These are phyloP conservation scores for Chaetomium globosum DNA, from an alignment of 2,329 filamentous ascomycete genomes.

Conservation along the genomic window DNA sequence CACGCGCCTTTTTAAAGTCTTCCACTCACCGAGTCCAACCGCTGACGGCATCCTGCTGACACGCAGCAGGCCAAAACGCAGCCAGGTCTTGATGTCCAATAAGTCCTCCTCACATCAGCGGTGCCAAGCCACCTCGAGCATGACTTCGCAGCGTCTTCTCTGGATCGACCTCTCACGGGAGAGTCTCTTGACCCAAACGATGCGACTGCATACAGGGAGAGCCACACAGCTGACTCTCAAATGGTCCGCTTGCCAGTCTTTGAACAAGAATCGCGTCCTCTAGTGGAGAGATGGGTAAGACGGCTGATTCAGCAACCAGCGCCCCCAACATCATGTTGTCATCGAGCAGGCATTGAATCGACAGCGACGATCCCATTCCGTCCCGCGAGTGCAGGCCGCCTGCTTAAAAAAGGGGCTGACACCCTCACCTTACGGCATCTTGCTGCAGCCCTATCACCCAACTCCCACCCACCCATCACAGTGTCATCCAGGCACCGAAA, in stretches of 20 bases:
- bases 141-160: background rate
- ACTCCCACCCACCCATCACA: background rate
- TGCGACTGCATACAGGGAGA: conserved; percentile 15
- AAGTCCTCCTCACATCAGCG: conserved; percentile 12
- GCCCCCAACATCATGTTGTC: background rate
- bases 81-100: conserved; percentile 16
- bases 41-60: conserved; percentile 25
- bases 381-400: background rate
- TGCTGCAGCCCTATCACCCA: background rate
- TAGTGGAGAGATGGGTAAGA: conserved; percentile 25
- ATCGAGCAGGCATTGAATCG: background rate
- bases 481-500: background rate
- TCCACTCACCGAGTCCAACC: background rate
- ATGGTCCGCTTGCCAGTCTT: background rate
- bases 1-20: background rate
- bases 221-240: background rate
- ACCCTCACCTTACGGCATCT: background rate
- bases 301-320: conserved; percentile 36
- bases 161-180: conserved; percentile 7
- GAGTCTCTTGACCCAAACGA: conserved; percentile 4
- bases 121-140: conserved; percentile 23
- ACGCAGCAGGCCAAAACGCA: conserved; percentile 22
- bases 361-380: background rate
- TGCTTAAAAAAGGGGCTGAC: background rate
- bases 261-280: background rate